Conservation (phyloP, 768 basidiomycete genomes). For the Psilocybe azurescens region DNA sequence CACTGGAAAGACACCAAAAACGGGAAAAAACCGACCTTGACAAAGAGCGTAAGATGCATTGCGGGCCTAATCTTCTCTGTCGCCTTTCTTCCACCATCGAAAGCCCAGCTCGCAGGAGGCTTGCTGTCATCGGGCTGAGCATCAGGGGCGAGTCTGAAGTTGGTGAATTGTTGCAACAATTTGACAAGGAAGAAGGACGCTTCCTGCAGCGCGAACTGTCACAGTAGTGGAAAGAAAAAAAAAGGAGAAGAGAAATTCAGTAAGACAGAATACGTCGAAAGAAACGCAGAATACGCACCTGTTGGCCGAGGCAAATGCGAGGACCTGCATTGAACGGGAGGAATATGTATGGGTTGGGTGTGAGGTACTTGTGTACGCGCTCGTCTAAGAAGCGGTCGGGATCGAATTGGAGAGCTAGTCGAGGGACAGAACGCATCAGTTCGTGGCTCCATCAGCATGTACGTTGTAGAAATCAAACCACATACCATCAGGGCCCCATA, state of each 20-base stretch:
- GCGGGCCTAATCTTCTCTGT: constrained; percentile 42
- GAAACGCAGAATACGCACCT: constrained; percentile 22
- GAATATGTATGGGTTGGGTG: constrained; percentile 71
- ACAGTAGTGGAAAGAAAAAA: not conserved
- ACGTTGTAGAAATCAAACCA: not conserved
- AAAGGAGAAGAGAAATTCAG: not conserved
- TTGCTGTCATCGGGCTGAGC: constrained; percentile 29
- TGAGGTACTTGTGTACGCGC: constrained; percentile 57
- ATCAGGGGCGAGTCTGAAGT: constrained; percentile 49
- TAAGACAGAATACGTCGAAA: too few species aligned
- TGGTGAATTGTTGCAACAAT: constrained; percentile 54
- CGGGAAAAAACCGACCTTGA: constrained; percentile 24
- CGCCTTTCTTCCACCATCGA: constrained; percentile 41
- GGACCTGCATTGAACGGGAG: constrained; percentile 74
- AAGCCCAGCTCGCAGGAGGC: constrained; percentile 46
- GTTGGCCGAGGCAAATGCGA: constrained; percentile 61
- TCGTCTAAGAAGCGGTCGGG: constrained; percentile 71
- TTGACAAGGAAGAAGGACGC: constrained; percentile 59
- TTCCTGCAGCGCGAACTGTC: constrained; percentile 57
- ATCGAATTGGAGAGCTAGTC: constrained; percentile 56
- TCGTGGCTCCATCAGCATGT: not conserved
- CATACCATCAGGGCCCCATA: constrained; percentile 62
- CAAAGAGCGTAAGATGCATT: constrained; percentile 50
- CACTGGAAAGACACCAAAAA: constrained; percentile 2
- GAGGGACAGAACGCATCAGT: not conserved